These are phyloP conservation scores for Cytidiella melzeri DNA, from an alignment of 768 basidiomycete species.

Conservation along the genomic window DNA sequence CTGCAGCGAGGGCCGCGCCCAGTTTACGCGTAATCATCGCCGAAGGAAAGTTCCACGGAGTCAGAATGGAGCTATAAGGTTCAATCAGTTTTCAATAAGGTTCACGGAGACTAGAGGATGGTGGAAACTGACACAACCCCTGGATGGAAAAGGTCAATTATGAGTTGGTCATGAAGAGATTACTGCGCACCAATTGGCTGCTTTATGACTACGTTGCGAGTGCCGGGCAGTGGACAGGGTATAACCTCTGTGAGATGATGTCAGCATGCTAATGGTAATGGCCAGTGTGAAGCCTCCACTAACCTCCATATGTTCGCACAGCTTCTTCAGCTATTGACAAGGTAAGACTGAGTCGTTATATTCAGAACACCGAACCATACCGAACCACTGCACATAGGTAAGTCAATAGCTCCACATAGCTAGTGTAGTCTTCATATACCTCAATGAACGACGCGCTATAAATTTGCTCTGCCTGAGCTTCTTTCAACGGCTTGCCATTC, in stretches of 20 bases:
- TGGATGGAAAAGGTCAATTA: too few relatives aligned
- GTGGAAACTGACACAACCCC: constrained; percentile 39
- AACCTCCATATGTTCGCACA: constrained; percentile 85
- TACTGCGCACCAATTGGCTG: constrained; percentile 72
- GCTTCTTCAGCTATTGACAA: constrained; percentile 56
- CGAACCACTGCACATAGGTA: constrained; percentile 61
- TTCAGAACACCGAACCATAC: constrained; percentile 31
- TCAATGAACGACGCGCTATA: constrained; percentile 87
- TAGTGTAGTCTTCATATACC: constrained; percentile 35
- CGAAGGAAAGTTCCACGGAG: constrained; percentile 93
- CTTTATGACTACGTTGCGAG: constrained; percentile 86
- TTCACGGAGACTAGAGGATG: background rate
- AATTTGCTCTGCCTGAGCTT: constrained; percentile 79
- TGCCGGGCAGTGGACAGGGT: constrained; percentile 61
- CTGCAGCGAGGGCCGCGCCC: constrained; percentile 85
- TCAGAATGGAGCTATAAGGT: constrained; percentile 58
- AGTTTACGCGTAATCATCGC: constrained; percentile 94
- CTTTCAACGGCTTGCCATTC: constrained; percentile 88
- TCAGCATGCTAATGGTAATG: background rate
- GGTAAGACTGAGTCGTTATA: constrained; percentile 1
- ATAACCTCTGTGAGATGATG: constrained; percentile 55
- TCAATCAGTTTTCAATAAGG: background rate
- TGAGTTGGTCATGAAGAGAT: too few relatives aligned
- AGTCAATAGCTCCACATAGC: constrained; percentile 12
- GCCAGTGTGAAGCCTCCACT: constrained; percentile 11